Base-by-base conservation (phyloP, 164 flowering plant genomes). In the Macadamia tetraphylla region DNA sequence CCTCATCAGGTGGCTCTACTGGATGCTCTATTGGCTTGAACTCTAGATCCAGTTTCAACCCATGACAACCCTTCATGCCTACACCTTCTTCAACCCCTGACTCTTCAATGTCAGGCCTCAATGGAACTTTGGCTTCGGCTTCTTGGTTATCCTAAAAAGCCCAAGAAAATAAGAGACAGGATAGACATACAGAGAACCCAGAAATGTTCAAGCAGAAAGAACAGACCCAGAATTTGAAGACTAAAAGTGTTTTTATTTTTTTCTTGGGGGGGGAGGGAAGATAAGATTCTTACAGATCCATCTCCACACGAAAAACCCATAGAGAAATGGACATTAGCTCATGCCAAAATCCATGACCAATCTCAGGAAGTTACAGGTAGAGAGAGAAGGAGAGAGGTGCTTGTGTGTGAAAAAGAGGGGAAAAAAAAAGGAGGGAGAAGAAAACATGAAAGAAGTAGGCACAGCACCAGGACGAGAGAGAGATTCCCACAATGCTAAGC, bases 11-110 rank as follows among this genome's bases (percentile, higher is more conserved):
- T 15, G 83, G 83, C 65, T 82, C 83, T 59, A 66, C 10, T 1
- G 85, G 85, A 42, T 80, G 85, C 5, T 82, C 76, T 13, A 82
- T 67, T n/a, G 81, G 81, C 75, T 81, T 76, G 64, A 53, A 53
- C 15, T 53, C 57, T 0, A 63, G 29, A 6, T 79, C 74, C 0
- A 68, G 32, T 62, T 80, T 83, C 14, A 75, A 58, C 44, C 64
- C 75, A 40, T 56, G 32, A 31, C 40, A 2, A 35, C 29, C 53
- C 3, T 65, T 31, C 32, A 59, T 30, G n/a, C 69, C 67, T 64
- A 67, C 76, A 31, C 61, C 66, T 30, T 32, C 60, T 29, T 32
- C 29, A 7, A 70, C 29, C 29, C 63, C 61, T n/a, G 35, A 64
- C 56, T 56, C 75, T 57, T 42, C 17, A 0, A n/a, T 55, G 42